These are phyloP conservation scores for Tilletia indica DNA, from an alignment of 1,284 basidiomycete genomes.

Conservation along the genomic window DNA sequence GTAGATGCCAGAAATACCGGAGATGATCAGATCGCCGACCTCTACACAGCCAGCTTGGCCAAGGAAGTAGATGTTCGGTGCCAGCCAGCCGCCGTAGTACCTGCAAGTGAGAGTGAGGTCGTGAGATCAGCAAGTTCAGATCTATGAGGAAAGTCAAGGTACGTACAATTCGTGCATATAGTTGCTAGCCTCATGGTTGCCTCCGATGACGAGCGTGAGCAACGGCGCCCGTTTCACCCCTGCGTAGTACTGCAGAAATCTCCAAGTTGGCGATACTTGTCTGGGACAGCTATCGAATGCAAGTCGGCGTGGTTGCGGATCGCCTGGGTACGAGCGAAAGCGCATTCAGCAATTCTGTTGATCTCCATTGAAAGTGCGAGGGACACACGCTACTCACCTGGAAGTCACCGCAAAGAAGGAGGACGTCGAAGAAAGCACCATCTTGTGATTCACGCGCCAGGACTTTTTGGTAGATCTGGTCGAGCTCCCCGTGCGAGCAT, in stretches of 20 bases:
- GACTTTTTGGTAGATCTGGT: slow-evolving; percentile 75
- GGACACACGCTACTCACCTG: slow-evolving; percentile 59
- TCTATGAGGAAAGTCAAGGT: neutral
- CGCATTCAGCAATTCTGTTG: too few relatives aligned
- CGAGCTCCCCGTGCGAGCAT: slow-evolving; percentile 76
- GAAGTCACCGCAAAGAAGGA: slow-evolving; percentile 88
- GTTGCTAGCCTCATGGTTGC: slow-evolving; percentile 96
- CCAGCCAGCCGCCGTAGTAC: slow-evolving; percentile 64
- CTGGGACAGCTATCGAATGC: slow-evolving; percentile 83
- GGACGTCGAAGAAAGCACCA: slow-evolving; percentile 72
- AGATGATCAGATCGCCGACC: slow-evolving; percentile 75
- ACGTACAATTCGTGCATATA: slow-evolving; percentile 93
- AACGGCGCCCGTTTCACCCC: slow-evolving; percentile 78
- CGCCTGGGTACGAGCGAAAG: slow-evolving; percentile 59
- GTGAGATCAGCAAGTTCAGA: too few relatives aligned
- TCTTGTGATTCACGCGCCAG: slow-evolving; percentile 60
- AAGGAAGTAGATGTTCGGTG: slow-evolving; percentile 94
- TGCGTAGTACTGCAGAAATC: slow-evolving; percentile 75
- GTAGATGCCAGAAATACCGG: slow-evolving; percentile 90
- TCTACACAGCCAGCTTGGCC: slow-evolving; percentile 86
- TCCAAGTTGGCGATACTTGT: slow-evolving; percentile 81
- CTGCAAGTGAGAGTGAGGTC: slow-evolving; percentile 20
- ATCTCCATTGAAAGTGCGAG: too few relatives aligned
- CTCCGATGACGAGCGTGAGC: slow-evolving; percentile 90
- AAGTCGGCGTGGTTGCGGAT: slow-evolving; percentile 82